Conservation (phyloP, 345 rosid species). For the Eucalyptus viminalis region DNA sequence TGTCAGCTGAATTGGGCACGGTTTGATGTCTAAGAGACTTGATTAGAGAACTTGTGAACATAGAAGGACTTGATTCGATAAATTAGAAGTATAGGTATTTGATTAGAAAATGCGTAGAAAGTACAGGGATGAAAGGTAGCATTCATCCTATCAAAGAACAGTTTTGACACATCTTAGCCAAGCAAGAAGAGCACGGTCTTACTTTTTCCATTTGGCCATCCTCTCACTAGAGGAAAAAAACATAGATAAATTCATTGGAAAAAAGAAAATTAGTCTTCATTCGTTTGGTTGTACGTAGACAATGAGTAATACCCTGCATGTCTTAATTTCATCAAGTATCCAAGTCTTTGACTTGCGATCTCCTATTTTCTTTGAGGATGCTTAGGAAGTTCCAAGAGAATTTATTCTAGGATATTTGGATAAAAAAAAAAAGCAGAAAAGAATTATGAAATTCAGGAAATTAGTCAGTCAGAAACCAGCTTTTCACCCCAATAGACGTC, state of each 20-base stretch:
- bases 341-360: background rate
- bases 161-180: background rate
- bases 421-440: background rate
- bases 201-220: background rate
- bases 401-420: background rate
- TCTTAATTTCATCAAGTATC: background rate
- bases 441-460: background rate
- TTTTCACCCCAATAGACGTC: background rate
- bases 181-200: background rate
- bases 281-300: background rate
- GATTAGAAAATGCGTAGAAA: background rate
- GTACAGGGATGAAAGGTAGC: background rate
- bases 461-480: background rate
- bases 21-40: background rate
- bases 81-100: background rate
- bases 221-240: background rate
- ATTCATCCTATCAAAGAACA: background rate
- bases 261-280: background rate
- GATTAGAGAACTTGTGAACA: background rate
- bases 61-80: background rate
- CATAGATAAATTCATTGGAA: background rate
- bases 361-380: background rate
- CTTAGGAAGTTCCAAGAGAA: background rate
- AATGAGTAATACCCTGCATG: background rate
- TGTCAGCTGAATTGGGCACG: background rate